These are phyloP conservation scores for Arctostaphylos glauca DNA, from an alignment of 148 eudicot genomes.

Conservation along the genomic window DNA sequence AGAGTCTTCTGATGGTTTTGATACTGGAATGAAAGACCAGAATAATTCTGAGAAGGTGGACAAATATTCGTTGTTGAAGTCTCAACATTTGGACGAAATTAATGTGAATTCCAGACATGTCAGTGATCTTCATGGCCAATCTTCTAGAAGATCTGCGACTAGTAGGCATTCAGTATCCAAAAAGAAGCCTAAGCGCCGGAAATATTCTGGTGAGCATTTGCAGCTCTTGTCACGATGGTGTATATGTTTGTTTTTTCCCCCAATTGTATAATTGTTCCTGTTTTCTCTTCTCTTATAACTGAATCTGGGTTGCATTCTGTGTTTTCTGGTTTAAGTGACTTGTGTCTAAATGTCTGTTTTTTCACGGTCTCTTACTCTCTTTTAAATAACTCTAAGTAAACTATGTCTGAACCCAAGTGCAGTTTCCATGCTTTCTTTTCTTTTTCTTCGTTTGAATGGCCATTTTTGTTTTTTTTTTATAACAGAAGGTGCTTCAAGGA, in stretches of 20 bases:
- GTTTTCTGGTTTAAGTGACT: neutral
- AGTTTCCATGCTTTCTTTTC: neutral
- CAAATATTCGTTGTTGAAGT: conserved; percentile 32
- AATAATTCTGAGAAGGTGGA: conserved; percentile 33
- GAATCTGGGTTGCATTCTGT: neutral
- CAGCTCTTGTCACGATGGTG: neutral
- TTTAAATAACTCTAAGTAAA: neutral
- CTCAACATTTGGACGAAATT: conserved; percentile 31
- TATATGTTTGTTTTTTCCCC: no score
- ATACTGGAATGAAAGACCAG: conserved; percentile 26
- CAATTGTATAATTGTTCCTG: neutral
- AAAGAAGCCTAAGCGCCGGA: conserved; percentile 62
- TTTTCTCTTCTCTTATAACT: conserved; percentile 1
- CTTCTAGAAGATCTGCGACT: conserved; percentile 38
- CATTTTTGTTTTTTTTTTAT: neutral
- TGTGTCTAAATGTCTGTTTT: neutral
- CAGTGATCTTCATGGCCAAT: conserved; percentile 34
- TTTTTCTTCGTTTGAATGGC: neutral
- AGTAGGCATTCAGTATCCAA: conserved; percentile 44
- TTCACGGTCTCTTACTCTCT: neutral
- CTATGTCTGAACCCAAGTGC: neutral
- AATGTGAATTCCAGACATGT: conserved; percentile 31
- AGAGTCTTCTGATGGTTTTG: conserved; percentile 25
- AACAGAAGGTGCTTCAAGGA: no score
- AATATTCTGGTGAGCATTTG: conserved; percentile 47